Base-by-base conservation (phyloP, 495 filamentous ascomycete genomes). In the Xanthoparmelia taractica region DNA sequence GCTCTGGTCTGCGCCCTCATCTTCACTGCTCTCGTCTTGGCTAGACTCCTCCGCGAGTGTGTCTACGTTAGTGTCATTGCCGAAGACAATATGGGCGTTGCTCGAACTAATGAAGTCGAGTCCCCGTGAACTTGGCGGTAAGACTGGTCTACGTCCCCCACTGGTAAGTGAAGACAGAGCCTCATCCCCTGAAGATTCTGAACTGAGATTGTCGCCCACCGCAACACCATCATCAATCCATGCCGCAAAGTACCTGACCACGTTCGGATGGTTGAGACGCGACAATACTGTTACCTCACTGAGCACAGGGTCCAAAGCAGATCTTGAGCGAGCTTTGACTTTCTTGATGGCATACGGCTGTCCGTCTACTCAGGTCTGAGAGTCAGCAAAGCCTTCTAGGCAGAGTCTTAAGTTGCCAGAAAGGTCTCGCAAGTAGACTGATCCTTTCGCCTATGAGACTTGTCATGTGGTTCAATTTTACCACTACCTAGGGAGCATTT, bases 281-380 rank as follows among this genome's bases (percentile, higher is more conserved):
- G 94, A 96, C 12, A 98, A 80, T 29, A 97, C 75, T 72, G 91
- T 87, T 55, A 96, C 92, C 74, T 98, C 94, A 40, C 91, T 96
- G 34, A 97, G 76, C 31, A 96, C 90, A 67, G 93, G 87, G 29
- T 89, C 88, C 57, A 97, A 76, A 31, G 89, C 89, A 43, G 86
- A 79, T 43, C 88, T 81, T 23, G 91, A 90, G 58, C 85, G 87
- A 65, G 92, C 87, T 29, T 85, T 90, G 60, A 98, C 95, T 70
- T 97, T 97, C 73, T 98, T 98, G 65, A 98, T 85, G 6, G 94
- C 94, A 79, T 98, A 98, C 15, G 95, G 84, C 59, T 89, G 87
- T 12, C 90, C 90, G 74, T 97, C 93, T 10, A 20, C 15, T 31
- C 7, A 52, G 48, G 18, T 20, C 18, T 54, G 0, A 1, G 5